A percentile compares a stretch with the other conserved stretches of the same genome.
Conservation (phyloP, 805 yeast genomes). For the Saccharomycopsis lassenensis region DNA sequence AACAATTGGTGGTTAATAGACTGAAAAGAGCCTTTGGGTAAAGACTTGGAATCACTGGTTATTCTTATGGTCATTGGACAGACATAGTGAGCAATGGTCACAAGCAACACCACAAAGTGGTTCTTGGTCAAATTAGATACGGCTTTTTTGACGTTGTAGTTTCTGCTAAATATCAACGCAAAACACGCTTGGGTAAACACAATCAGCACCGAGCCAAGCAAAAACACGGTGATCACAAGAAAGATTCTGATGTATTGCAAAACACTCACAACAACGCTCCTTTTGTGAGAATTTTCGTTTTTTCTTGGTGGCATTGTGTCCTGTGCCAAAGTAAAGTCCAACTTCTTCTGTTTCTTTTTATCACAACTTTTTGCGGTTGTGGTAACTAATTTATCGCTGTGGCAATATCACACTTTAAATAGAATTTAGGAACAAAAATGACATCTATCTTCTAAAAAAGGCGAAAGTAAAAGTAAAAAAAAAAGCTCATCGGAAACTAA, state of each 20-base stretch:
- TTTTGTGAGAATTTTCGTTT: too few relatives aligned
- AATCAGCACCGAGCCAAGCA: slow-evolving; percentile 33
- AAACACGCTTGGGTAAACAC: slow-evolving; percentile 37
- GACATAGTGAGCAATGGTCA: slow-evolving; percentile 37
- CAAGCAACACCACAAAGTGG: slow-evolving; percentile 44
- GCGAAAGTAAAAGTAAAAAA: too few relatives aligned
- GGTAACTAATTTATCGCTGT: too few relatives aligned
- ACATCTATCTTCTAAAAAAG: too few relatives aligned
- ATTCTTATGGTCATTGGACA: slow-evolving; percentile 44
- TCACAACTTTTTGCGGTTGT: too few relatives aligned
- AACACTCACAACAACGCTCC: too few relatives aligned
- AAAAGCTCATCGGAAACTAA: too few relatives aligned
- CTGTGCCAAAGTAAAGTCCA: too few relatives aligned
- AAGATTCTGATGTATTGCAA: slow-evolving; percentile 22
- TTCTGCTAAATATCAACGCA: slow-evolving; percentile 23
- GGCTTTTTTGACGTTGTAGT: slow-evolving; percentile 26
- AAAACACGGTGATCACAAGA: slow-evolving; percentile 22
- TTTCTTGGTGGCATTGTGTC: too few relatives aligned
- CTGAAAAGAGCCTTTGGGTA: slow-evolving; percentile 27
- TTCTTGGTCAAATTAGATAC: slow-evolving; percentile 44
- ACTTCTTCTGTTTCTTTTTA: too few relatives aligned
- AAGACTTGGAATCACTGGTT: slow-evolving; percentile 28
- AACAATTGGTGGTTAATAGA: slow-evolving; percentile 20
- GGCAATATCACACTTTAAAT: too few relatives aligned
- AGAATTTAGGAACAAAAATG: too few relatives aligned